Percentiles rank a stretch among this genome's conserved stretches.
Conservation (phyloP, 2,329 filamentous ascomycete genomes). For the Phyllachora maydis region DNA sequence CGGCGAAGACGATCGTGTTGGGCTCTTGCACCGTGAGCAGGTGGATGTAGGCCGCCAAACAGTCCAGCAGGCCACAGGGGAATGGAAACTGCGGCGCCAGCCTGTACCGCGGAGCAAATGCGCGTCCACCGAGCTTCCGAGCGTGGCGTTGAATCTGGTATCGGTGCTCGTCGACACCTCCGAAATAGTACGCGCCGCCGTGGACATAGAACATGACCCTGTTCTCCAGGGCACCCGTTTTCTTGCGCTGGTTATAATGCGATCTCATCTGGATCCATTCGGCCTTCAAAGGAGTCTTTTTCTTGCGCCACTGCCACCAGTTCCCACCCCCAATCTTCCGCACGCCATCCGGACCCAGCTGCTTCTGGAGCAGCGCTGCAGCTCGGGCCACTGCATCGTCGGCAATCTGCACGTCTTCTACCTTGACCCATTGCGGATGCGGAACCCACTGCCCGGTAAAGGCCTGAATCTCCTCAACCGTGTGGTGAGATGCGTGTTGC, state of each 20-base stretch:
- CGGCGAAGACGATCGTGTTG: constrained; percentile 66
- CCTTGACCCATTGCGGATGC: constrained; percentile 69
- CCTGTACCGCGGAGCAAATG: constrained; percentile 74
- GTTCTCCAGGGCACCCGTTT: constrained; percentile 34
- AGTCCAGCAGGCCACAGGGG: constrained; percentile 80
- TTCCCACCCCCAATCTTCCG: constrained; percentile 57
- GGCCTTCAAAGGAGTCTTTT: constrained; percentile 44
- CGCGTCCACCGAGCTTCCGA: constrained; percentile 73
- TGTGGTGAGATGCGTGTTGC: constrained; percentile 65
- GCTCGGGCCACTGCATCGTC: constrained; percentile 41
- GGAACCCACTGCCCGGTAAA: constrained; percentile 90
- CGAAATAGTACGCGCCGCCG: constrained; percentile 89
- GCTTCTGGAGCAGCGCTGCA: constrained; percentile 43
- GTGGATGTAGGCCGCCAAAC: constrained; percentile 69
- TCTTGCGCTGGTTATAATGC: constrained; percentile 55
- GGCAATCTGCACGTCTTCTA: constrained; percentile 47
- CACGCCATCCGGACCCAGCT: constrained; percentile 62
- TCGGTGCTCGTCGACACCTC: constrained; percentile 88
- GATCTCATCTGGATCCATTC: constrained; percentile 95
- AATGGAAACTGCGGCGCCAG: constrained; percentile 90
- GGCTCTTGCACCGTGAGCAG: constrained; percentile 60
- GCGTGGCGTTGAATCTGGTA: constrained; percentile 96
- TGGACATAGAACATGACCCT: constrained; percentile 88
- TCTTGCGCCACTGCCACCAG: constrained; percentile 80
- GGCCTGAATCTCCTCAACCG: constrained; percentile 78